Evolutionary conservation across 2,329 filamentous ascomycete genomes (phyloP), one percentile per base, ranked within the genome.

Genomic region (Trichoderma breve): DNA sequence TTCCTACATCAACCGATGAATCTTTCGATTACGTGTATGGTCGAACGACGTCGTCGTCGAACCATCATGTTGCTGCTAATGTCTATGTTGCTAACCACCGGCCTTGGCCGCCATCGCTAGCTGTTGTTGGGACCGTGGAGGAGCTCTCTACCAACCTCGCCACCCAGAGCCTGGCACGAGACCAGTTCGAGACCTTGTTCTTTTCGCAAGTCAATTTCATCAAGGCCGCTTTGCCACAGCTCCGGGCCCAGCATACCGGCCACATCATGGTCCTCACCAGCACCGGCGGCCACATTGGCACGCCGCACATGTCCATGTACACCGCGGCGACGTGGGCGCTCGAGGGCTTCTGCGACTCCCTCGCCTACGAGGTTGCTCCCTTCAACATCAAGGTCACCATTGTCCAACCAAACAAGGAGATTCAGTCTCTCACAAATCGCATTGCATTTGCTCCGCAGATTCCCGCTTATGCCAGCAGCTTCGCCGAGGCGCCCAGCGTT

Each of bases 301-400:
- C 95, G 0, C 96, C 96, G 0, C 94, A 95, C 3, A 89, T 98
- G 83, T 89, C 93, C 71, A 93, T 97, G 85, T 96, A 97, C 80
- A 96, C 94, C 75, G 94, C 95, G 21, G 93, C 94, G 15, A 95
- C 94, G 47, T 98, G 95, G 94, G 96, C 94, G 1, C 88, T 98
- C 43, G 96, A 98, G 82, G 96, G 95, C 21, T 98, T 96, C 81
- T 98, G 95, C 83, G 95, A 98, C 82, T 94, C 93, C 73, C 87
- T 99, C 28, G 95, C 95, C 1, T 99, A 98, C 82, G 96, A 99
- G 82, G 92, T 99, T 74, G 93, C 95, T 0, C 96, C 96, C 0
- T 98, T 98, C 85, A 98, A 98, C 82, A 90, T 98, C 83, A 97
- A 95, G 81, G 89, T 98, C 81, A 98, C 94, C 53, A 95, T 98